phyloP scores from a whole-genome alignment of 371 early-diverging fungal genomes.

The Choanephora cucurbitarum region DNA sequence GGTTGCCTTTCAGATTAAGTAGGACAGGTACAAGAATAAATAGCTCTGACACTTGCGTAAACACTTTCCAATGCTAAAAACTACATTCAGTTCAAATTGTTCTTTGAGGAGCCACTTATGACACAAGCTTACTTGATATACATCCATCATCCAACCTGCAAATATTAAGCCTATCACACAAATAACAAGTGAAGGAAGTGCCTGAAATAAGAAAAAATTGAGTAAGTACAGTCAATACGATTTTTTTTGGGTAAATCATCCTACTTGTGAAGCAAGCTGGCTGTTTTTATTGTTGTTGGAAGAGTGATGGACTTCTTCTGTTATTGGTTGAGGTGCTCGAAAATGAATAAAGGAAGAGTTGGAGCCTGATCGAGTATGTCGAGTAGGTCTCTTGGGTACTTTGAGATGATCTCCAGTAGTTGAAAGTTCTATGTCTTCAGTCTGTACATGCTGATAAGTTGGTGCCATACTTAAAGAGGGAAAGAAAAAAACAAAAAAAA shows the following conservation, averaged over 20 bases:
- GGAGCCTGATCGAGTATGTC: constrained; percentile 30
- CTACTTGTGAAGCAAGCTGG: constrained; percentile 34
- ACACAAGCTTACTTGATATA: constrained; percentile 57
- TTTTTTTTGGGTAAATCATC: not conserved
- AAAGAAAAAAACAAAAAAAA: constrained; percentile 6
- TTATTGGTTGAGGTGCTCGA: constrained; percentile 25
- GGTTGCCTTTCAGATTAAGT: constrained; percentile 86
- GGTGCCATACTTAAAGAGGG: constrained; percentile 14
- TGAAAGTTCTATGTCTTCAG: constrained; percentile 25
- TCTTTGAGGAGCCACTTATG: not conserved
- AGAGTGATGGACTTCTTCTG: constrained; percentile 5
- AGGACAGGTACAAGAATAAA: constrained; percentile 86
- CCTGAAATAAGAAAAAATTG: too few relatives aligned
- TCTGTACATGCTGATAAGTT: constrained; percentile 15
- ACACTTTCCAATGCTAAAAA: constrained; percentile 80
- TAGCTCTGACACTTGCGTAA: constrained; percentile 71
- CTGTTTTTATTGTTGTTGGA: constrained; percentile 7
- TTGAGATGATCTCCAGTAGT: constrained; percentile 17
- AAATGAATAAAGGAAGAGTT: constrained; percentile 44
- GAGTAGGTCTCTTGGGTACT: constrained; percentile 5
- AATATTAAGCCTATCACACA: constrained; percentile 73
- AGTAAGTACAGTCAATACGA: too few relatives aligned
- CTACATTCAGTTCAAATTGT: too few relatives aligned
- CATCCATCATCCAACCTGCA: constrained; percentile 78
- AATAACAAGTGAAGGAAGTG: constrained; percentile 73